Evolutionary conservation across 129 eudicot species (phyloP), one percentile per base, ranked within the genome.

Genomic region (Helianthus tuberosus): DNA sequence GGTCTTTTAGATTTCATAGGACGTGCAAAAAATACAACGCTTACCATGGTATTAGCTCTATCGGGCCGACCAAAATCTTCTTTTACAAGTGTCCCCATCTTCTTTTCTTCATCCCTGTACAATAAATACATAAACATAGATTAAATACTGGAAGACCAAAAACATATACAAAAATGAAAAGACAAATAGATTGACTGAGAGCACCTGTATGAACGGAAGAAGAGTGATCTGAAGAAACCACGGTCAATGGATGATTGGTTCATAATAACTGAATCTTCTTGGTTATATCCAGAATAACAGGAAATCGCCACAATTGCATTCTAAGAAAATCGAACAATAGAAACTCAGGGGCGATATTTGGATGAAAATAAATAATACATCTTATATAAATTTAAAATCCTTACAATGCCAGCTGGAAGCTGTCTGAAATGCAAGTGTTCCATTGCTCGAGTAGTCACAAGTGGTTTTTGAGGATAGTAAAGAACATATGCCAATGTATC

Each of bases 241-340:
- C 98, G 98, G 48, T 93, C 98, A 20, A 93, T 87, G 51, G 98
- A 86, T 4, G 98, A 93, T 53, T 89, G 96, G 72, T 93, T 93
- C 98, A 93, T 93, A 57, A 93, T 93, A 69, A 93, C 98, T 7
- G 98, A 93, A 79, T 93, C 98, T 83, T 93, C 98, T 88, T 93
- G 98, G 64, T 93, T 93, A 75, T 93, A 93, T 39, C 98, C 98
- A 57, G 98, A 93, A 72, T 88, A 93, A 85, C 98, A 93, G 23
- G 96, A 79, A 72, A 93, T 93, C 63, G 98, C 98, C 64, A 93
- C 98, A 70, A 93, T 93, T 16, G 98, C 96, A 44, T 93, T 93
- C 92, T 87, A 71, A 53, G 36, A 25, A 39, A 46, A 62, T 23
- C 16, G 63, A 66, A 64, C 41, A 11, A 54, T 27, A 32, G 50